Evolutionary conservation across 805 yeast genomes (phyloP), one percentile per base, ranked within the genome.

Genomic region (Yamadazyma sp.): DNA sequence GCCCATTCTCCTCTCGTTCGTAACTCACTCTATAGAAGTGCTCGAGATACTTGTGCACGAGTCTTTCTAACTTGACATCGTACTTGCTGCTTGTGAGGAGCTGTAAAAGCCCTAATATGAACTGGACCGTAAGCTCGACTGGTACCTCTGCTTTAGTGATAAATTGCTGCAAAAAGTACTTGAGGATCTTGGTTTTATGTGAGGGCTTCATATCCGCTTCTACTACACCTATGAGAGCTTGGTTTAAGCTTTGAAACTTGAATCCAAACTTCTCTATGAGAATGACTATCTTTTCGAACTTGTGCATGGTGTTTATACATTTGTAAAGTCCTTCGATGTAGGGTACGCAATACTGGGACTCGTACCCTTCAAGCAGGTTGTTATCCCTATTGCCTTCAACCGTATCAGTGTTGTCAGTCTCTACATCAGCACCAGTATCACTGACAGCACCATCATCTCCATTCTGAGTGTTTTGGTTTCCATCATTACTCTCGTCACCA

Each of bases 31-130:
- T 16, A 17, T 33, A 38, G 26, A 24, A 33, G n/a, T 19, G 35
- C 14, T 21, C 28, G 10, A 38, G 38, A 22, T 16, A 33, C 27
- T 23, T 18, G 21, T 38, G 38, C 8, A 25, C 27, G 8, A 38
- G 13, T 8, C 11, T 17, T 19, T 38, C 42, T 9, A 33, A 15
- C 15, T 38, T 27, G 15, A 28, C 19, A 15, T 27, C 22, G 14
- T 34, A 25, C 11, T 25, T 38, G 6, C 28, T 16, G n/a, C 21
- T 18, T 3, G 32, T 31, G 3, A 37, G 22, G 3, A 30, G 14
- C 26, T 30, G 24, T 5, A 37, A 18, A n/a, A 37, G 35, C 17
- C 17, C 32, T 5, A 37, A 11, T 13, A 37, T 12, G 9, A 32
- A 13, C 4, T 14, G 24, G 3, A 17, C 27, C 3, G 32, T 31